Conservation (phyloP, 345 rosid genomes). For the Eutrema japonicum region DNA sequence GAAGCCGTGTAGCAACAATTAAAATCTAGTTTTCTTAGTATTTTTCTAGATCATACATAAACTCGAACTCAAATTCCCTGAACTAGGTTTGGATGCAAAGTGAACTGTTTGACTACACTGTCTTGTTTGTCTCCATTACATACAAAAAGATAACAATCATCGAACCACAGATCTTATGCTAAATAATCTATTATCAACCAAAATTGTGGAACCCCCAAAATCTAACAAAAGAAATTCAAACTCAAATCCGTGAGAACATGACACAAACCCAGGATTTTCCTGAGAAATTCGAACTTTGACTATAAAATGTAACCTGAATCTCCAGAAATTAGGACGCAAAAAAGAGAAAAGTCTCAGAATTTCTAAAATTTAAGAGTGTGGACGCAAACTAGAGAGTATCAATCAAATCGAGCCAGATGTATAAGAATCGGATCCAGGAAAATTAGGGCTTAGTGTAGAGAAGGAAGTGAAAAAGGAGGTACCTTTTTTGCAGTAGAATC, state of each 20-base stretch:
- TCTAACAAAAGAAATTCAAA: background rate
- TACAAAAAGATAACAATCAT: slow-evolving; percentile 1
- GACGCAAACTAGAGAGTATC: background rate
- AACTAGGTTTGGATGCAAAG: background rate
- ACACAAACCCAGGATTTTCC: background rate
- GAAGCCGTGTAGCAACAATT: background rate
- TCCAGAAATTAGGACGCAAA: background rate
- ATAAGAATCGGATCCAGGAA: slow-evolving; percentile 4
- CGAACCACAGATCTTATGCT: slow-evolving; percentile 16
- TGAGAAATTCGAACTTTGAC: background rate
- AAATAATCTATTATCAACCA: background rate
- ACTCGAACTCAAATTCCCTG: background rate
- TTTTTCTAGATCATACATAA: background rate
- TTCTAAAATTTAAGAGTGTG: background rate
- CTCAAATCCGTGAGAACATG: background rate
- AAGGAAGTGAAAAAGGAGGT: background rate
- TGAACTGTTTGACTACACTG: background rate
- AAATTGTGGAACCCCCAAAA: background rate
- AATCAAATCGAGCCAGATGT: slow-evolving; percentile 1
- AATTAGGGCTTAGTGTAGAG: background rate
- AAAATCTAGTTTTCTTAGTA: background rate
- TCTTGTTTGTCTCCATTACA: background rate
- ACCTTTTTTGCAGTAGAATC: slow-evolving; percentile 15
- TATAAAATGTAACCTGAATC: background rate
- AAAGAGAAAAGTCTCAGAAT: background rate